Percentiles rank a stretch among this genome's conserved stretches.
Conservation (phyloP, 371 early-diverging fungal species). For the Apophysomyces variabilis region DNA sequence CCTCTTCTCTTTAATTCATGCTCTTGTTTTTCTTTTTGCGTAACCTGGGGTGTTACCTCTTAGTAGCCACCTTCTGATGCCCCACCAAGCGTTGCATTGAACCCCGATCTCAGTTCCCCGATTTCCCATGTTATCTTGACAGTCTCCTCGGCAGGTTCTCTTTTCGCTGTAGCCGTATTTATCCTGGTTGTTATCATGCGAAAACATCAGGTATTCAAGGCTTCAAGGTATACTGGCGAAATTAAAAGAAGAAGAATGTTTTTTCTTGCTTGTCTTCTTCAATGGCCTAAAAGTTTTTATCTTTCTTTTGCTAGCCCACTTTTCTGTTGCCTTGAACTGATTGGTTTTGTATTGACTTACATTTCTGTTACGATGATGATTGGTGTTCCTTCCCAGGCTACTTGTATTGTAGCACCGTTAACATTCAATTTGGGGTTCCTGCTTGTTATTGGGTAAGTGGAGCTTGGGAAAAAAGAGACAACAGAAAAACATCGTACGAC, state of each 20-base stretch:
- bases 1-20: neutral
- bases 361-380: constrained; percentile 54
- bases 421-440: constrained; percentile 59
- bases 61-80: constrained; percentile 55
- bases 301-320: constrained; percentile 42
- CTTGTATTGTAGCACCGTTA: constrained; percentile 55
- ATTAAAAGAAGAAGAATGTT: neutral
- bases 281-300: neutral
- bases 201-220: constrained; percentile 60
- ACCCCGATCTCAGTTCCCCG: constrained; percentile 52
- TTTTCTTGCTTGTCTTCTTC: neutral
- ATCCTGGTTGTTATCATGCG: constrained; percentile 40
- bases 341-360: constrained; percentile 61
- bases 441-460: constrained; percentile 52
- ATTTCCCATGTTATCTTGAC: constrained; percentile 49
- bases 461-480: too few species aligned
- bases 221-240: constrained; percentile 49
- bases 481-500: neutral
- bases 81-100: constrained; percentile 53
- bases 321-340: constrained; percentile 61
- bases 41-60: constrained; percentile 7
- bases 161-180: constrained; percentile 41
- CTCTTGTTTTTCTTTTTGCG: constrained; percentile 6
- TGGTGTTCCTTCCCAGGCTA: constrained; percentile 47
- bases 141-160: constrained; percentile 40